Conservation (phyloP, 306 rosid species). For the Lathyrus aphaca region DNA sequence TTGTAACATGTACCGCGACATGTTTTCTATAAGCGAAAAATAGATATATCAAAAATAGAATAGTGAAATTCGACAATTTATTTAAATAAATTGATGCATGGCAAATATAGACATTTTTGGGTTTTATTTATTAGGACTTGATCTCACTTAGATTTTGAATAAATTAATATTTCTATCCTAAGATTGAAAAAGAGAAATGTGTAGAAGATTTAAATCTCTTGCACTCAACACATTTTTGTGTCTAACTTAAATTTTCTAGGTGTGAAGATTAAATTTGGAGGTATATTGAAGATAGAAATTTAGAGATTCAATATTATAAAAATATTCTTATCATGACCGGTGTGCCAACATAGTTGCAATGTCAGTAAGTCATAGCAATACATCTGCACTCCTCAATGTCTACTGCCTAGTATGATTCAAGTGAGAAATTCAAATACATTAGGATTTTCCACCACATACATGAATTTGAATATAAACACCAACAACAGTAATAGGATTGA, state of each 20-base stretch:
- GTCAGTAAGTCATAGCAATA: too few species aligned
- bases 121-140: constrained; percentile 1
- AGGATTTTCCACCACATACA: background rate
- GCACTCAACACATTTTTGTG: background rate
- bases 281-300: constrained; percentile 7
- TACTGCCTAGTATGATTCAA: background rate
- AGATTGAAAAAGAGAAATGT: background rate
- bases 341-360: too few species aligned
- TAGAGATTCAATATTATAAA: background rate
- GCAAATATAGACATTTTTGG: background rate
- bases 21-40: constrained; percentile 5
- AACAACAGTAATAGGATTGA: constrained; percentile 1
- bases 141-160: constrained; percentile 3
- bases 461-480: constrained; percentile 1
- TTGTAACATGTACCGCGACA: background rate
- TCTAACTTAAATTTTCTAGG: background rate
- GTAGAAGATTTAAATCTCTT: background rate
- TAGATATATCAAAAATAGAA: background rate
- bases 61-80: constrained; percentile 14
- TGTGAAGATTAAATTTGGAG: background rate
- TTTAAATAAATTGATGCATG: background rate
- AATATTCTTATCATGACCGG: background rate
- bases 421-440: background rate
- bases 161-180: constrained; percentile 10
- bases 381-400: background rate